A percentile compares a stretch with the other conserved stretches of the same genome.
Evolutionary conservation across 345 rosid genomes (phyloP).

Genomic region (Eucalyptus fibrosa): DNA sequence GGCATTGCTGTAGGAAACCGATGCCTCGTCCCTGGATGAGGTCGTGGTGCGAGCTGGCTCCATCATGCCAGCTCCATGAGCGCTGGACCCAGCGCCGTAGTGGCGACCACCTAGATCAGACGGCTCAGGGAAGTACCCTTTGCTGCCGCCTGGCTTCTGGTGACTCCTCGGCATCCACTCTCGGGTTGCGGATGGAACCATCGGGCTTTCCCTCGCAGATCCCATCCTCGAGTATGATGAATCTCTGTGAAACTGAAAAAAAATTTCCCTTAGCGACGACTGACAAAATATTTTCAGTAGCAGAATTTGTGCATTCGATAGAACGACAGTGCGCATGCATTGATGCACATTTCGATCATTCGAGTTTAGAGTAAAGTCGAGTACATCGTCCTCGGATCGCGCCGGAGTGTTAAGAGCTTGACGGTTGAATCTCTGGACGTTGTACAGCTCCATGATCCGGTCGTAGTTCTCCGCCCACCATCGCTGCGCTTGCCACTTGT

Average conservation of each 20-base stretch:
- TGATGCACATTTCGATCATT: too few species aligned
- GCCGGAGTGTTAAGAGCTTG: constrained; percentile 92
- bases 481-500: constrained; percentile 95
- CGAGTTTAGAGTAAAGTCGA: background rate
- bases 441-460: constrained; percentile 90
- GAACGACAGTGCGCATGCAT: background rate
- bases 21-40: constrained; percentile 87
- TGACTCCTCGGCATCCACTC: constrained; percentile 73
- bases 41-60: constrained; percentile 79
- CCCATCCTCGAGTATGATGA: constrained; percentile 65
- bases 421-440: constrained; percentile 92
- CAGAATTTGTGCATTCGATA: background rate
- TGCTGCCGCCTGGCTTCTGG: constrained; percentile 15
- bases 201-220: constrained; percentile 69
- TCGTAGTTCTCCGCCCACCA: constrained; percentile 99
- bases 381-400: constrained; percentile 86
- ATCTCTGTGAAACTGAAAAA: constrained; percentile 44
- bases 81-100: constrained; percentile 38
- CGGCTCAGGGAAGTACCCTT: constrained; percentile 10
- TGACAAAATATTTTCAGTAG: background rate
- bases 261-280: background rate
- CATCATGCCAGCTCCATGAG: constrained; percentile 34
- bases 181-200: constrained; percentile 23
- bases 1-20: constrained; percentile 74
- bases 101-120: constrained; percentile 19